Evolutionary conservation across 2,329 filamentous ascomycete species (phyloP).

Genomic region (Alternaria alternata): DNA sequence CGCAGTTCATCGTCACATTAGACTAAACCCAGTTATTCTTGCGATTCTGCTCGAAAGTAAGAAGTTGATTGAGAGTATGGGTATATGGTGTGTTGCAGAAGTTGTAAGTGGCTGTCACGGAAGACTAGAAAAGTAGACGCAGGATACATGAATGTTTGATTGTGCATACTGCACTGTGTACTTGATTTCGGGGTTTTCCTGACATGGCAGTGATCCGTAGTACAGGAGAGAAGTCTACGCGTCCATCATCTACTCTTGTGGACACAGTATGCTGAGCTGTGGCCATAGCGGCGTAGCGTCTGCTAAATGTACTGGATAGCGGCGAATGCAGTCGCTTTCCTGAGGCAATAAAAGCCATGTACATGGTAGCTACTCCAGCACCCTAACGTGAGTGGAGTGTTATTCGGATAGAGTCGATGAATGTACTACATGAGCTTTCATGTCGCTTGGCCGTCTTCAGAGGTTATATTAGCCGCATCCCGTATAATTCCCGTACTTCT

Average conservation of each 20-base stretch:
- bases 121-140: conserved; percentile 15
- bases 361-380: not conserved
- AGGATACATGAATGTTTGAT: not conserved
- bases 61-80: not conserved
- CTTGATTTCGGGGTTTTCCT: not conserved
- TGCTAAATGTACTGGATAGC: not conserved
- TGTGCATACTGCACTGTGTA: not conserved
- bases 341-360: not conserved
- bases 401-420: not conserved
- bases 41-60: not conserved
- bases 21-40: not conserved
- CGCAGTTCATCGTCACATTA: not conserved
- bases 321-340: not conserved
- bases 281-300: not conserved
- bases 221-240: too few relatives aligned
- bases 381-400: not conserved
- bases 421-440: not conserved
- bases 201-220: not conserved
- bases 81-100: not conserved
- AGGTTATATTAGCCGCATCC: not conserved
- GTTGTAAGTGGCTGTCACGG: not conserved
- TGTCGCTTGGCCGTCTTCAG: not conserved
- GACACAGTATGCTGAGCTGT: not conserved
- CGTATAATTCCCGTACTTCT: not conserved
- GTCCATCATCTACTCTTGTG: too few relatives aligned